Percentiles rank a stretch among this genome's conserved stretches.
phyloP scores from a whole-genome alignment of 2,329 filamentous ascomycete species.

The Colletotrichum brevisporum region DNA sequence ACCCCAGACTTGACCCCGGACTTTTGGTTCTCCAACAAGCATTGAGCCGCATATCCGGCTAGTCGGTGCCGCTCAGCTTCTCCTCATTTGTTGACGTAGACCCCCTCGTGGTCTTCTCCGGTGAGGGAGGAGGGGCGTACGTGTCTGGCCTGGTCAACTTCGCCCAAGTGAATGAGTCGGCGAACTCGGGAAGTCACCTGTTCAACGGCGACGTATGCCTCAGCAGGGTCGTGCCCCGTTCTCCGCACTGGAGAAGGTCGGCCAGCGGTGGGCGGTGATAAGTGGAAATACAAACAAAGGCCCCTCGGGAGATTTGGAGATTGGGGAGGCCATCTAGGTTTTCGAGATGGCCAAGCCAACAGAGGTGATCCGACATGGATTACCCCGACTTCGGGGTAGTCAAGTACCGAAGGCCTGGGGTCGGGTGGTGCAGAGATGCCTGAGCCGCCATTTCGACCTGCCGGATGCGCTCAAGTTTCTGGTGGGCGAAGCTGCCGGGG shows the following conservation, averaged over 20 bases:
- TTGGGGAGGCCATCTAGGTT: conserved; percentile 19
- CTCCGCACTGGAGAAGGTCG: conserved; percentile 17
- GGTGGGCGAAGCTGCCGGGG: conserved; percentile 1
- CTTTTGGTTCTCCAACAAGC: conserved; percentile 3
- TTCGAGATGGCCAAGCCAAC: conserved; percentile 26
- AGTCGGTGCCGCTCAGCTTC: conserved; percentile 18
- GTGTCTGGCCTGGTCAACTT: not conserved
- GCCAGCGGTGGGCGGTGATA: conserved; percentile 20
- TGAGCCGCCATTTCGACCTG: conserved; percentile 5
- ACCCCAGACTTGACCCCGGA: conserved; percentile 6
- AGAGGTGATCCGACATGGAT: conserved; percentile 7
- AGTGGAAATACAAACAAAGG: conserved; percentile 27
- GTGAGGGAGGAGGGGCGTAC: not conserved
- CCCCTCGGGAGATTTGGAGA: conserved; percentile 21
- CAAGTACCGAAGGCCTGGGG: conserved; percentile 14
- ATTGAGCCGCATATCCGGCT: conserved; percentile 18
- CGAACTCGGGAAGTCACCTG: conserved; percentile 5
- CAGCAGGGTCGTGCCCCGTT: conserved; percentile 24
- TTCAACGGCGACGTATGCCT: conserved; percentile 8
- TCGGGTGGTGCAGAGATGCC: conserved; percentile 1
- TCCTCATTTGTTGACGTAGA: not conserved
- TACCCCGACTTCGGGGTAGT: conserved; percentile 25
- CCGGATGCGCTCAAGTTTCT: not conserved
- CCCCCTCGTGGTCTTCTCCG: conserved; percentile 9
- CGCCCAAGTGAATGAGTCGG: not conserved